Percentiles rank a stretch among this genome's conserved stretches.
phyloP scores from a whole-genome alignment of 2,329 filamentous ascomycete species.

The Tolypocladium endophyticum region DNA sequence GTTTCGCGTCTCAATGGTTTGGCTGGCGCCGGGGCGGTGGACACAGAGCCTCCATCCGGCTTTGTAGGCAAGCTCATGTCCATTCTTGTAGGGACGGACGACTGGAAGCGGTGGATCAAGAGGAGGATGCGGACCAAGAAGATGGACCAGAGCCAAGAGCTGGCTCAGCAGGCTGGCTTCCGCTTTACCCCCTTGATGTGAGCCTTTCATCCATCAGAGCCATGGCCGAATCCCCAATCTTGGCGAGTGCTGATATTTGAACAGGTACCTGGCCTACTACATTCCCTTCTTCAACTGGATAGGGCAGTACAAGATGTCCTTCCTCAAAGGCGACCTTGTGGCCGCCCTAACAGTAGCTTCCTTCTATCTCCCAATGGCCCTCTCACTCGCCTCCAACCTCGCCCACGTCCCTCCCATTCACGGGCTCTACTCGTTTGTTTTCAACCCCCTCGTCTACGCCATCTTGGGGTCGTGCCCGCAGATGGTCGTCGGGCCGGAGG shows the following conservation, averaged over 20 bases:
- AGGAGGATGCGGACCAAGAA: conserved; percentile 49
- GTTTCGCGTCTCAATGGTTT: conserved; percentile 14
- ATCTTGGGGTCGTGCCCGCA: conserved; percentile 83
- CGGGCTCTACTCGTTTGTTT: conserved; percentile 86
- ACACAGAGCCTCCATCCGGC: conserved; percentile 20
- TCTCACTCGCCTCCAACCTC: conserved; percentile 86
- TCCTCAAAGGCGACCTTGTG: conserved; percentile 75
- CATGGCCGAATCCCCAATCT: not conserved
- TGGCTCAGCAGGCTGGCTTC: conserved; percentile 65
- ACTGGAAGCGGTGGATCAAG: conserved; percentile 40
- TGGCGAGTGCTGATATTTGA: not conserved
- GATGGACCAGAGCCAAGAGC: conserved; percentile 60
- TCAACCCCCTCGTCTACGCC: conserved; percentile 86
- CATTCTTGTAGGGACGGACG: conserved; percentile 26
- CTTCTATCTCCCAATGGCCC: conserved; percentile 94
- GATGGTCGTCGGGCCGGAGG: conserved; percentile 91
- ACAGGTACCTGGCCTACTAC: conserved; percentile 85
- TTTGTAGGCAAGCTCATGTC: conserved; percentile 28
- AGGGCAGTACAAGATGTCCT: conserved; percentile 71
- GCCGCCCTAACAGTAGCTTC: conserved; percentile 94
- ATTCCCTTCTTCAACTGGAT: conserved; percentile 88
- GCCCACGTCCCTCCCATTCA: conserved; percentile 89
- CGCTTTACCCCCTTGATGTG: conserved; percentile 66
- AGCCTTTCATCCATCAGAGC: conserved; percentile 13
- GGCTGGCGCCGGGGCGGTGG: conserved; percentile 21